Base-by-base conservation (phyloP, 257 asterid species). In the Jacaranda mimosifolia region DNA sequence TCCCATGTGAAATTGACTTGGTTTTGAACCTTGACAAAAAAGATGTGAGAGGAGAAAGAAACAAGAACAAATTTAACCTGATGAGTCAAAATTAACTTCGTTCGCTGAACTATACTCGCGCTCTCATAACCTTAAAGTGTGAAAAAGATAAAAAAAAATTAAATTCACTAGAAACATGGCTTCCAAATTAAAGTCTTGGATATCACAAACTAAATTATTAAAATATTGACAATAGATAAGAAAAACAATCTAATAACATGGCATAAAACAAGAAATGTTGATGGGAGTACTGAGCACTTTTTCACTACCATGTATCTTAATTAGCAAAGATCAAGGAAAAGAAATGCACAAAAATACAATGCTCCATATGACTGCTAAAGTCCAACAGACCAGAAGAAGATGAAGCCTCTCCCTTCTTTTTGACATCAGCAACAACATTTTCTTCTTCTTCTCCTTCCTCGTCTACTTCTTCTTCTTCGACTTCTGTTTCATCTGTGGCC, bases 101-200 rank as follows among this genome's bases (percentile, higher is more conserved):
- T 91, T 86, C 40, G 67, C 90, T 17, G 98, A 95, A 83, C 98
- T 90, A 77, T 90, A 92, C 84, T 93, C n/a, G n/a, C 99, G 75
- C 96, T 95, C 83, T 91, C 94, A 80, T 93, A 93, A 73, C 99
- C 99, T 96, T 89, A 77, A 77, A 62, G 52, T 15, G 42, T 62
- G 13, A 55, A 75, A 73, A 78, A 51, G 35, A 62, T 14, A 7
- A 57, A 68, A 86, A 69, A 5, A 62, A n/a, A n/a, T n/a, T 18
- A 49, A 48, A 75, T 56, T 6, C 49, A 32, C 80, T 63, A 39
- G 64, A 39, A 68, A 38, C 46, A 58, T 9, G 19, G 43, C 67
- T 36, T 68, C 77, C 32, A 69, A 74, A 40, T 66, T 57, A 36
- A 51, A 48, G 36, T 49, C 57, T 36, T 67, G 35, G 3, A 53